These are phyloP conservation scores for Mycena amicta DNA, from an alignment of 768 basidiomycete species.

Conservation along the genomic window DNA sequence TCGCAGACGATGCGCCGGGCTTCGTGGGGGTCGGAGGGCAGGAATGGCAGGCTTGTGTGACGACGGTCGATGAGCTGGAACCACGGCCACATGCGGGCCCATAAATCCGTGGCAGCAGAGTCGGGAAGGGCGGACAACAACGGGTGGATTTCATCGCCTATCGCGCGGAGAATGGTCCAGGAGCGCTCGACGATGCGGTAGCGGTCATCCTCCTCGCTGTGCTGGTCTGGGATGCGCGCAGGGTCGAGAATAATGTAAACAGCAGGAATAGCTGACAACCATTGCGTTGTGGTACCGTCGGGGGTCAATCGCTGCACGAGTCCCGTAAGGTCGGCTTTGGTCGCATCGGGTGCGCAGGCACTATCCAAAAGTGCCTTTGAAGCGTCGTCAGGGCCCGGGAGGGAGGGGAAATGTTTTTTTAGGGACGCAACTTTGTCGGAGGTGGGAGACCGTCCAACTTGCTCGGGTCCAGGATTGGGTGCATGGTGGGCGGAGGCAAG, in stretches of 20 bases:
- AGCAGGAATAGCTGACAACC: too few species aligned
- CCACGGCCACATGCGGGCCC: not conserved
- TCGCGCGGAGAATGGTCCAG: not conserved
- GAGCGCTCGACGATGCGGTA: not conserved
- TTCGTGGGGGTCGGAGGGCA: not conserved
- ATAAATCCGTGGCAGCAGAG: not conserved
- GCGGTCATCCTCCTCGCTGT: not conserved
- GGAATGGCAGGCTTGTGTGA: not conserved
- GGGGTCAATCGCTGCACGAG: too few species aligned
- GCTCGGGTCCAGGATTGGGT: too few species aligned
- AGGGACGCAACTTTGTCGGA: too few species aligned
- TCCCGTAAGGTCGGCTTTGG: too few species aligned
- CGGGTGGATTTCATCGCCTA: not conserved
- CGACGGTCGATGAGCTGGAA: not conserved
- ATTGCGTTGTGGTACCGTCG: too few species aligned
- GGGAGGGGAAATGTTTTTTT: too few species aligned
- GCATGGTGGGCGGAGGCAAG: too few species aligned
- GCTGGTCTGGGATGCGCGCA: not conserved
- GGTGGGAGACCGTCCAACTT: too few species aligned
- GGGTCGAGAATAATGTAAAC: not conserved
- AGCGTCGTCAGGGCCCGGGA: too few species aligned
- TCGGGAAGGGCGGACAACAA: not conserved
- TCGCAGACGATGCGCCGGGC: not conserved
- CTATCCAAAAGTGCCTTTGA: too few species aligned
- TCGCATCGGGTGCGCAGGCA: too few species aligned